Percentiles rank a stretch among this genome's conserved stretches.
phyloP scores from a whole-genome alignment of 2,329 filamentous ascomycete genomes.

The Metarhizium sp. region DNA sequence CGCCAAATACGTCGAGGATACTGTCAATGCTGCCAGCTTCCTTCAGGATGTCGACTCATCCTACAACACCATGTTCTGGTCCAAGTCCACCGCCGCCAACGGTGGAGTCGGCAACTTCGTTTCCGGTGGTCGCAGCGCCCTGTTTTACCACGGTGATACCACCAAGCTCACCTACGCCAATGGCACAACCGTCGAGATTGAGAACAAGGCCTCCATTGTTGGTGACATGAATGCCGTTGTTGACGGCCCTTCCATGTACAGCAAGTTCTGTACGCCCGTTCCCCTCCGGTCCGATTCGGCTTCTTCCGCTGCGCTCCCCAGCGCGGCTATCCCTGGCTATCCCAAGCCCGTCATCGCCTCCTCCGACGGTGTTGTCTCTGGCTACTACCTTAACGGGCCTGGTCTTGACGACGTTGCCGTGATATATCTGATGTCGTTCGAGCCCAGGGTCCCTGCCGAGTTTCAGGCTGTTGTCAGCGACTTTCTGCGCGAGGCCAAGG shows the following conservation, averaged over 20 bases:
- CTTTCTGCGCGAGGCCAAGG: conserved; percentile 25
- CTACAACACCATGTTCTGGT: conserved; percentile 30
- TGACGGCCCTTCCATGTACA: conserved; percentile 23
- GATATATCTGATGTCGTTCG: conserved; percentile 14
- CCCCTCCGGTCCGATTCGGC: background rate
- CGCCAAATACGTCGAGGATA: conserved; percentile 13
- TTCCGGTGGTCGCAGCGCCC: conserved; percentile 18
- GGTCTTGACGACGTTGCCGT: conserved; percentile 26
- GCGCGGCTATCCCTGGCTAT: conserved; percentile 12
- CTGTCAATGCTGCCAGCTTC: conserved; percentile 10
- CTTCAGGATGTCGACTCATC: conserved; percentile 18
- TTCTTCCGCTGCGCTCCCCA: background rate
- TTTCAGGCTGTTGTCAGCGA: conserved; percentile 25
- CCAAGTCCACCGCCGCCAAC: conserved; percentile 10
- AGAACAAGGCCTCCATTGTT: conserved; percentile 22
- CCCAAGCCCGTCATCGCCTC: conserved; percentile 21
- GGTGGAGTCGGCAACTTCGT: conserved; percentile 19
- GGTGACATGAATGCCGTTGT: conserved; percentile 18
- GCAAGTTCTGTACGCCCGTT: conserved; percentile 21
- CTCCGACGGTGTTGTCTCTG: conserved; percentile 11
- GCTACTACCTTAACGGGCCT: conserved; percentile 25
- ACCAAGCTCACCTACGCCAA: conserved; percentile 28
- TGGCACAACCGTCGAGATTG: conserved; percentile 19
- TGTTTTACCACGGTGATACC: conserved; percentile 20
- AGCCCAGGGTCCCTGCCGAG: conserved; percentile 16